phyloP scores from a whole-genome alignment of 257 asterid genomes.

The Fraxinus excelsior region DNA sequence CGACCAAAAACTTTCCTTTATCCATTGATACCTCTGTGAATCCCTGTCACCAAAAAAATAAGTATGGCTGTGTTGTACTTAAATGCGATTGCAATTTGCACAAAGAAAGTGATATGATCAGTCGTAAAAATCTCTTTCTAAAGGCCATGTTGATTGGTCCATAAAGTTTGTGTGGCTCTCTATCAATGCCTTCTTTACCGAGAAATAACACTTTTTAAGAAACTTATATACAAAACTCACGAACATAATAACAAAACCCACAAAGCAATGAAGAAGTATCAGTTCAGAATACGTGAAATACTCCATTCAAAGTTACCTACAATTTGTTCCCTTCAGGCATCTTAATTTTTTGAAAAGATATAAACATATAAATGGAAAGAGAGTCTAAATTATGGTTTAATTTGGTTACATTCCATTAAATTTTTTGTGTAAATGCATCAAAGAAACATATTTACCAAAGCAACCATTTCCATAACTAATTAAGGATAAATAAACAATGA shows the following conservation, averaged over 20 bases:
- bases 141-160: background rate
- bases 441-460: background rate
- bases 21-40: background rate
- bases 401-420: too few relatives aligned
- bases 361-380: background rate
- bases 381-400: background rate
- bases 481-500: background rate
- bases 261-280: background rate
- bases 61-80: background rate
- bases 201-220: background rate
- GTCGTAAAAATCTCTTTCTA: background rate
- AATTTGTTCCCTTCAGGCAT: background rate
- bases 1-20: background rate
- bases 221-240: background rate
- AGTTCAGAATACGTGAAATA: background rate
- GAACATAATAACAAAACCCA: background rate
- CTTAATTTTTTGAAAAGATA: background rate
- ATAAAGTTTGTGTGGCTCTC: background rate
- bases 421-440: too few relatives aligned
- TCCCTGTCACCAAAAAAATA: background rate
- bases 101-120: background rate
- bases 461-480: background rate
- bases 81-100: background rate
- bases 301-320: background rate
- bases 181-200: background rate